Base-by-base conservation (phyloP, 495 filamentous ascomycete genomes). In the Hyaloscypha finlandica region DNA sequence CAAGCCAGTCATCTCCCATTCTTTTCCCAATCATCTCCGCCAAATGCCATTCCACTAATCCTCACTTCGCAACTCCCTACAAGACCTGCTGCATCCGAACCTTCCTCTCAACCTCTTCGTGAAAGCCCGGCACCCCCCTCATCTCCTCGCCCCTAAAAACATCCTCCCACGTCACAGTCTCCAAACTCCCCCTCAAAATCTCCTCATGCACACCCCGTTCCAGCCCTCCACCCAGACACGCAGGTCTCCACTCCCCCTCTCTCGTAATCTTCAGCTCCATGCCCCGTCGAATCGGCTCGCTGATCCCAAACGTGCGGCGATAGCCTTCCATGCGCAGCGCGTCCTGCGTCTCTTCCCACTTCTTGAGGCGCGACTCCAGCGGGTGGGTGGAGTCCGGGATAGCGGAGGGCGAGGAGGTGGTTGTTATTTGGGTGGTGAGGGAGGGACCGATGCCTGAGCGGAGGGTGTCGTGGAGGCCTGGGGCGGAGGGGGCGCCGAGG, bases 31-130 rank as follows among this genome's bases (percentile, higher is more conserved):
- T 30, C 30, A 55, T 52, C 55, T 22, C 54, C 52, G 22, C 37
- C 66, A 31, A 5, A 52, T 31, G 32, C 53, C 12, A 35, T 11
- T 37, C 57, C 32, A 45, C 45, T 25, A 30, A 51, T 19, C 33
- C 39, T 37, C 55, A 20, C n/a, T n/a, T n/a, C 25, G 25, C 25
- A 25, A 25, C 25, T 25, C 25, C 25, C 25, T 25, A 2, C 25
- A 25, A 25, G 25, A 81, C 88, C 81, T 83, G 89, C 64, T 86
- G 85, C 88, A 93, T 91, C 78, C 83, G 83, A 77, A 96, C 75
- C 81, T 91, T 89, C 79, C 86, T 84, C 89, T 98, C 94, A 89
- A 97, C 94, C 86, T 98, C 94, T 68, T 90, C 87, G 66, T 97
- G 93, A 76, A 97, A 88, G 60, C 87, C 78, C 35, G 90, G 86